Evolutionary conservation across 1,284 basidiomycete species (phyloP).

Genomic region (Golubevia pallescens): DNA sequence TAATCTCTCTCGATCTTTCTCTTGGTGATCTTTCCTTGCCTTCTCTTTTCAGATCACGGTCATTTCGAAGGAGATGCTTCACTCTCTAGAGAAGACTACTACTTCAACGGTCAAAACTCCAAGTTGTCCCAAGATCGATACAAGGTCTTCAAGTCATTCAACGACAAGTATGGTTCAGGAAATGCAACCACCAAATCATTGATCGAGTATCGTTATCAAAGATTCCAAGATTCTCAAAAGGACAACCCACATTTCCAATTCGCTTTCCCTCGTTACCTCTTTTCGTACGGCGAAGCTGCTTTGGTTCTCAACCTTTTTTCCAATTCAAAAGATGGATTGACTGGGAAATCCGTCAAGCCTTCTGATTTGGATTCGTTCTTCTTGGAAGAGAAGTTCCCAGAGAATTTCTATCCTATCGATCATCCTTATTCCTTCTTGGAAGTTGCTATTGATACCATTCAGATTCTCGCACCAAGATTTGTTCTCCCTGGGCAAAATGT

Average conservation of each 20-base stretch:
- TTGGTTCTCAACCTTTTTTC: neutral
- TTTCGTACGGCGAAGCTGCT: neutral
- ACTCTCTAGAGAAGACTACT: neutral
- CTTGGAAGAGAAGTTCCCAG: slow-evolving; percentile 5
- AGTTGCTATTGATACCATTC: neutral
- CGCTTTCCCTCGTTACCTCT: neutral
- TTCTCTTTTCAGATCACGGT: no score
- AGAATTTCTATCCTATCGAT: neutral
- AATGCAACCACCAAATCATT: neutral
- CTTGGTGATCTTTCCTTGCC: no score
- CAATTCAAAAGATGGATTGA: neutral
- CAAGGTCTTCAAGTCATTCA: slow-evolving; percentile 1
- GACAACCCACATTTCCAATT: neutral
- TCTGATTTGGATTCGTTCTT: slow-evolving; percentile 4
- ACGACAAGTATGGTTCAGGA: slow-evolving; percentile 1
- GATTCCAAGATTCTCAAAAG: neutral
- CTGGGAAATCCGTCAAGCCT: neutral
- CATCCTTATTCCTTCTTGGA: slow-evolving; percentile 1
- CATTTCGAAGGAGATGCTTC: slow-evolving; percentile 9
- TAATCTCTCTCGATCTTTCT: no score
- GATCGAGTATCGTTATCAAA: slow-evolving; percentile 1
- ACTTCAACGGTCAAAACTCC: slow-evolving; percentile 2
- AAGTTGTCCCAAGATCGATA: neutral
- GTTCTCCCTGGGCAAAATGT: slow-evolving; percentile 6
- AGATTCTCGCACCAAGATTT: neutral